Conservation (phyloP, 169 alveolate genomes). For the Eimeria brunetti region DNA sequence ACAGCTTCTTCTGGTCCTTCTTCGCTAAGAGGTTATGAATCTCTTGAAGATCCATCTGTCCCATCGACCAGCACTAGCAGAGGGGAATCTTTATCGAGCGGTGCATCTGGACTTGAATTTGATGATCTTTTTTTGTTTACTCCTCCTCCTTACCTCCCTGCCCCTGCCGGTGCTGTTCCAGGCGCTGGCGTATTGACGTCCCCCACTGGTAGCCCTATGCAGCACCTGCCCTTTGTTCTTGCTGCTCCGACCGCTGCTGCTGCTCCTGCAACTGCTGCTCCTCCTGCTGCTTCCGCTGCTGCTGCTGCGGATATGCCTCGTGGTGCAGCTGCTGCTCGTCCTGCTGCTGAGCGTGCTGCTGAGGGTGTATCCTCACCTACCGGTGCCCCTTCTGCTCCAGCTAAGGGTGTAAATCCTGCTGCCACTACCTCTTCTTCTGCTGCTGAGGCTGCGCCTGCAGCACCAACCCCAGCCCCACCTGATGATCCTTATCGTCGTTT, state of each 20-base stretch:
- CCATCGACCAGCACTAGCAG: background rate
- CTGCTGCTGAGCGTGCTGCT: background rate
- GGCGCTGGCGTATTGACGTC: background rate
- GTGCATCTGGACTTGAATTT: no score
- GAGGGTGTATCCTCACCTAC: background rate
- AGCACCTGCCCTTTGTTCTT: background rate
- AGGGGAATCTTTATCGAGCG: no score
- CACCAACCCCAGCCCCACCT: background rate
- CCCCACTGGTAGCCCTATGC: background rate
- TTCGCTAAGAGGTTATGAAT: background rate
- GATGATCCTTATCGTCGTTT: background rate
- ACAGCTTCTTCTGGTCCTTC: background rate
- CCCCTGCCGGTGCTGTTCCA: background rate
- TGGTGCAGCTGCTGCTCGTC: background rate
- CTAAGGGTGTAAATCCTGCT: background rate
- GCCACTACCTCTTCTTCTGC: background rate
- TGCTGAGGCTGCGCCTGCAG: background rate
- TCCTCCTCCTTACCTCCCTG: no score
- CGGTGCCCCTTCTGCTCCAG: background rate
- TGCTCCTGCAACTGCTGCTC: slow-evolving; percentile 8
- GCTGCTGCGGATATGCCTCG: background rate
- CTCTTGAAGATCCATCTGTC: background rate
- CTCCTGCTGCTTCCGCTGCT: no score
- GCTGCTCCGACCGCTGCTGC: slow-evolving; percentile 5
- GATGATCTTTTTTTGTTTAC: no score